Evolutionary conservation across 2,329 filamentous ascomycete species (phyloP).

Genomic region (Sclerotinia glacialis): DNA sequence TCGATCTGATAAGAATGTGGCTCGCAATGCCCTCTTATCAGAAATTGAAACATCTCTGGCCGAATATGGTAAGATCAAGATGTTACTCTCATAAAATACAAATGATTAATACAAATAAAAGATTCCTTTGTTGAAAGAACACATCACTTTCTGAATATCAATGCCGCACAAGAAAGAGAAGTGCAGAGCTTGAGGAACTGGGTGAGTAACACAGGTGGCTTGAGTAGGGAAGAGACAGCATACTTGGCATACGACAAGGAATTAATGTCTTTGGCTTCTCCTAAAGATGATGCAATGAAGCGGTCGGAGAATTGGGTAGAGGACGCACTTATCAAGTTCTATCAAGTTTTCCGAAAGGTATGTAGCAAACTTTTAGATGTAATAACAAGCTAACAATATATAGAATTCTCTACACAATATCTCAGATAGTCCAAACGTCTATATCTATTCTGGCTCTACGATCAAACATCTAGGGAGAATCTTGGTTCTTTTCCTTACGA

Average conservation of each 20-base stretch:
- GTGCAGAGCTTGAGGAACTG: constrained; percentile 23
- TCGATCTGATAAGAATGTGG: constrained; percentile 30
- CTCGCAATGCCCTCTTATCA: constrained; percentile 7
- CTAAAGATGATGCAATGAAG: constrained; percentile 1
- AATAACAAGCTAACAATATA: not conserved
- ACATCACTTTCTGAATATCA: constrained; percentile 5
- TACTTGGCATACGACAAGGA: constrained; percentile 19
- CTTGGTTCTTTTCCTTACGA: not conserved
- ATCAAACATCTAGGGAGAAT: not conserved
- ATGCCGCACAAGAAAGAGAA: constrained; percentile 17
- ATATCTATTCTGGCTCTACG: not conserved
- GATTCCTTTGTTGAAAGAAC: constrained; percentile 11
- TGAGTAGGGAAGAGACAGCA: constrained; percentile 19
- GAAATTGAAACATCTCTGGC: constrained; percentile 14
- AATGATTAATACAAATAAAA: constrained; percentile 6
- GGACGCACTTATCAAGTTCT: constrained; percentile 9
- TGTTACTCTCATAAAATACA: not conserved
- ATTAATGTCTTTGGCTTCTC: constrained; percentile 12
- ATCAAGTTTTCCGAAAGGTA: constrained; percentile 13
- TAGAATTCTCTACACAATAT: constrained; percentile 8
- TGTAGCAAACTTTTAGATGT: not conserved
- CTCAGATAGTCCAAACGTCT: constrained; percentile 10
- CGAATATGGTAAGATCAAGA: constrained; percentile 15
- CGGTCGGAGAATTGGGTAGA: constrained; percentile 10
- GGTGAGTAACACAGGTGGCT: constrained; percentile 19